Evolutionary conservation across 768 basidiomycete species (phyloP).

Genomic region (Pulveroboletus sp.): DNA sequence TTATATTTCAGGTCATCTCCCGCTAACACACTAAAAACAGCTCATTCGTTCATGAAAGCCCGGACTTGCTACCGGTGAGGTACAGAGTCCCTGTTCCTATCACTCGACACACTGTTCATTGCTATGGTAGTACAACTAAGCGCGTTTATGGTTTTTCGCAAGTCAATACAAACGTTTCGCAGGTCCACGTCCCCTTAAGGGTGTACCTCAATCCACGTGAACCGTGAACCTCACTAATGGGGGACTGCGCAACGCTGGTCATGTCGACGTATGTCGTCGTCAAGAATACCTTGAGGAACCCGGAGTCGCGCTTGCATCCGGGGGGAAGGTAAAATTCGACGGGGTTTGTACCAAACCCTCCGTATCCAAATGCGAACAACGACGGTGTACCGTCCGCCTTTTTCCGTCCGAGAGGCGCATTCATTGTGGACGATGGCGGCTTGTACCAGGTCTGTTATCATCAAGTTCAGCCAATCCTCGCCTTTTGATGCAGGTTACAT

Average conservation of each 20-base stretch:
- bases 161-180: conserved; percentile 20
- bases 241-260: conserved; percentile 7
- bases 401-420: conserved; percentile 7
- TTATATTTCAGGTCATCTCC: too few relatives aligned
- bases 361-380: conserved; percentile 19
- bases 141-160: conserved; percentile 3
- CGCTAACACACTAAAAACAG: too few relatives aligned
- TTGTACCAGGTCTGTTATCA: conserved; percentile 16
- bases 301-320: conserved; percentile 7
- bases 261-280: conserved; percentile 21
- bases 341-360: conserved; percentile 17
- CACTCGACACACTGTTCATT: too few relatives aligned
- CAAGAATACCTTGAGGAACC: conserved; percentile 23
- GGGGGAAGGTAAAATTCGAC: conserved; percentile 15
- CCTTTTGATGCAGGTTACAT: neutral
- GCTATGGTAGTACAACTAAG: neutral
- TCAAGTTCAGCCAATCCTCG: neutral
- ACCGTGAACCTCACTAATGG: neutral
- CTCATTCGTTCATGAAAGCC: too few relatives aligned
- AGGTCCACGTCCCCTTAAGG: conserved; percentile 11
- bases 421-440: conserved; percentile 3
- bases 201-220: neutral
- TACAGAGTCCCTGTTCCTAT: too few relatives aligned
- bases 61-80: too few relatives aligned
- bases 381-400: conserved; percentile 4